Evolutionary conservation across 108 stramenopile species (phyloP).

Genomic region (Nannochloropsis gaditana): DNA sequence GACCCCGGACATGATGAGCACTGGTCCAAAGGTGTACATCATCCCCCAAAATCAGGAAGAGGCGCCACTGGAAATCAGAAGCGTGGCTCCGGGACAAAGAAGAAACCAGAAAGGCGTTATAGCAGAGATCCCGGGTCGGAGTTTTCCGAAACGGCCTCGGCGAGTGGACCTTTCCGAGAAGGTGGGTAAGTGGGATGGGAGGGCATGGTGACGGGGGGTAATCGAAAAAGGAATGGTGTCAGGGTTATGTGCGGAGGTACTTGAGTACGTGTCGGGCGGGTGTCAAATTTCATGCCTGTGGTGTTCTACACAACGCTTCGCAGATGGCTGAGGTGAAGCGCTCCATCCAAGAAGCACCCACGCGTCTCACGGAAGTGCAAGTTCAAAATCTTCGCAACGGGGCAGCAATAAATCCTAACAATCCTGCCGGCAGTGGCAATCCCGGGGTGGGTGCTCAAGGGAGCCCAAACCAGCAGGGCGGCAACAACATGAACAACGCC

Average conservation of each 20-base stretch:
- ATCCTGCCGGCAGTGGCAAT: not conserved
- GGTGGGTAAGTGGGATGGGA: not conserved
- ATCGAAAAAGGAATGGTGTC: not conserved
- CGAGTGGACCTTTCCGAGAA: slow-evolving; percentile 11
- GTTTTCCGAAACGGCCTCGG: not conserved
- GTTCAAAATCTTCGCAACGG: not conserved
- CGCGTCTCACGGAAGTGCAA: slow-evolving; percentile 13
- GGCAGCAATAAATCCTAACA: not conserved
- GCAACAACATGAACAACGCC: not conserved
- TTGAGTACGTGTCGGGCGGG: no score
- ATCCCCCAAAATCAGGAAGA: slow-evolving; percentile 4
- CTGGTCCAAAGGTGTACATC: not conserved
- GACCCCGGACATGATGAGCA: not conserved
- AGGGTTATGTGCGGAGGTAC: not conserved
- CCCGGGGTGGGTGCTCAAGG: not conserved
- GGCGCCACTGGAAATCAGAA: not conserved
- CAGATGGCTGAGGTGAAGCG: not conserved
- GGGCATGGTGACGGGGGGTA: not conserved
- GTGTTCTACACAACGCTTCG: not conserved
- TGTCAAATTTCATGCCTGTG: no score
- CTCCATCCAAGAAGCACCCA: slow-evolving; percentile 12
- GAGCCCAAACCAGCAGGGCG: not conserved
- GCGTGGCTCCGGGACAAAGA: slow-evolving; percentile 2
- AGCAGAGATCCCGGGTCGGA: not conserved
- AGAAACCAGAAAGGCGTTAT: slow-evolving; percentile 4